Conservation (phyloP, 1,284 basidiomycete genomes). For the Stereum hirsutum region DNA sequence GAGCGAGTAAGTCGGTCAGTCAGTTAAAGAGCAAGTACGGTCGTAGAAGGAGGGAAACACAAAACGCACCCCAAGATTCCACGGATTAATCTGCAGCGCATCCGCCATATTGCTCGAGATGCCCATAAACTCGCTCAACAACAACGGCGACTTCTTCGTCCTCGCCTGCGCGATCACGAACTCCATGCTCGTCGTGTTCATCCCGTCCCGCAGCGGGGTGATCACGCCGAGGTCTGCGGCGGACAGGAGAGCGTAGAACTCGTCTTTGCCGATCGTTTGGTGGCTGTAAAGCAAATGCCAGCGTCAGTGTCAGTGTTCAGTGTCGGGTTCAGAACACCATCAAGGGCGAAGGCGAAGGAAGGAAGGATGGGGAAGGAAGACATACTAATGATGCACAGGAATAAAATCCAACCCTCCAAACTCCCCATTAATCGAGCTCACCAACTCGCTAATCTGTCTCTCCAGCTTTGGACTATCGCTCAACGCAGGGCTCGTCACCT, state of each 20-base stretch:
- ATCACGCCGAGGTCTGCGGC: constrained; percentile 95
- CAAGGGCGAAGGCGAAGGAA: neutral
- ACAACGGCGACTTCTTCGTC: constrained; percentile 77
- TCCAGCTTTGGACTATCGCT: constrained; percentile 93
- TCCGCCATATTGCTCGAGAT: constrained; percentile 84
- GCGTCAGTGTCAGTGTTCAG: neutral
- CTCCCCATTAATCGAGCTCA: constrained; percentile 95
- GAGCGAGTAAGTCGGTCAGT: constrained; percentile 9
- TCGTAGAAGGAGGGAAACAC: neutral
- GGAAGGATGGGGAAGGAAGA: constrained; percentile 9
- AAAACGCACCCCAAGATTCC: constrained; percentile 79
- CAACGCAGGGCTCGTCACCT: constrained; percentile 92
- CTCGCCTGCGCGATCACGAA: constrained; percentile 90
- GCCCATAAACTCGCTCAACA: constrained; percentile 97
- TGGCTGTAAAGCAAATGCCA: too few relatives aligned
- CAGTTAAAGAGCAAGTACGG: neutral
- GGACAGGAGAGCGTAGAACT: constrained; percentile 94
- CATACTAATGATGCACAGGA: constrained; percentile 97
- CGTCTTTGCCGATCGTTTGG: constrained; percentile 95
- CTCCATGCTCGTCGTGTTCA: constrained; percentile 99
- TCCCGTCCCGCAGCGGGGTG: constrained; percentile 93
- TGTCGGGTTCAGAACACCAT: neutral
- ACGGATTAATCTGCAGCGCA: constrained; percentile 81
- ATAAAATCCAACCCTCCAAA: constrained; percentile 95
- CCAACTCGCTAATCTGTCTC: constrained; percentile 88